Conservation (phyloP, 345 rosid species). For the Salix suchowensis region DNA sequence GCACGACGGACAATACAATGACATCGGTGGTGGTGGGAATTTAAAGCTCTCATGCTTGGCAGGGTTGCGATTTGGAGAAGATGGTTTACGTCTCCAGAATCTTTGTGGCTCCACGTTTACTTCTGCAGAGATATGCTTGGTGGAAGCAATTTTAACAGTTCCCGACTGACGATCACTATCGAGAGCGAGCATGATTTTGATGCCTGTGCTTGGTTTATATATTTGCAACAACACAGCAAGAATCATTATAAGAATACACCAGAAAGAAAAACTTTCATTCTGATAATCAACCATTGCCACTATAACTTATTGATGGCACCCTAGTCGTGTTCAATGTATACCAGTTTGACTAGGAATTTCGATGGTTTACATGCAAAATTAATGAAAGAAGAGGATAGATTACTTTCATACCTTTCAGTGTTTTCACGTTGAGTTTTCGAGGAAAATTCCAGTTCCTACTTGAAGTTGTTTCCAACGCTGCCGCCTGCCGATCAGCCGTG, state of each 20-base stretch:
- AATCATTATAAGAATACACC: too few species aligned
- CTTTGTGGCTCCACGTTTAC: not conserved
- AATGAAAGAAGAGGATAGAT: too few species aligned
- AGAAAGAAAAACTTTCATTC: too few species aligned
- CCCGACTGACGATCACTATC: not conserved
- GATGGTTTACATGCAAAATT: not conserved
- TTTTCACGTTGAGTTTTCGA: too few species aligned
- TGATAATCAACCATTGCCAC: too few species aligned
- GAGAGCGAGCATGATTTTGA: not conserved
- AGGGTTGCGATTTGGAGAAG: not conserved
- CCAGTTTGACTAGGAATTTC: too few species aligned
- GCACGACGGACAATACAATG: not conserved
- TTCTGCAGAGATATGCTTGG: not conserved
- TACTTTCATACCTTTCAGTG: too few species aligned
- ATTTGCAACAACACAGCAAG: not conserved
- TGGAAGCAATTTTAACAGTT: not conserved
- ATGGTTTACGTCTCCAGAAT: not conserved
- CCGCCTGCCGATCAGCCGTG: too few species aligned
- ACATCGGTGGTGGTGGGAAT: not conserved
- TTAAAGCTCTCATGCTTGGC: not conserved
- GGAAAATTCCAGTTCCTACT: too few species aligned
- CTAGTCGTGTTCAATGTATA: too few species aligned
- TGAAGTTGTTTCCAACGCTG: too few species aligned
- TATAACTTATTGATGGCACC: too few species aligned
- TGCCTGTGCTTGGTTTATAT: not conserved